Percentiles rank a stretch among this genome's conserved stretches.
Evolutionary conservation across 2,329 filamentous ascomycete species (phyloP).

Genomic region (Cryoendolithus antarcticus): DNA sequence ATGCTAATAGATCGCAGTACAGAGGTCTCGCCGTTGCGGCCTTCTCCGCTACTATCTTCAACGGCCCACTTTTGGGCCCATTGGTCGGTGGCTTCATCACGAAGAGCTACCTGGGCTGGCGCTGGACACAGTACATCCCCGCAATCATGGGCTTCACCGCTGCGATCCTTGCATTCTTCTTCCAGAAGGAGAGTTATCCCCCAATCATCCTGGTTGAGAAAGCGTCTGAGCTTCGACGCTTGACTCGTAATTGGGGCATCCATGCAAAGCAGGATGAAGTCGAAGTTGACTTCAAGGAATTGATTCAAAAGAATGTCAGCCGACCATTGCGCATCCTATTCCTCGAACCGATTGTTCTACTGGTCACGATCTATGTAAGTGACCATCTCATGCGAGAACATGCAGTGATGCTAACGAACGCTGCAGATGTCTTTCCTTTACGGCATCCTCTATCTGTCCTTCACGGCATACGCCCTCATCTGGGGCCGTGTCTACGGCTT

Average conservation of each 20-base stretch:
- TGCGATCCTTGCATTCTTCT: slow-evolving; percentile 17
- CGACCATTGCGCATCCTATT: slow-evolving; percentile 32
- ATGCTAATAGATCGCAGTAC: slow-evolving; percentile 14
- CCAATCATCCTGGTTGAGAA: slow-evolving; percentile 29
- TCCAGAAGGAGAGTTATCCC: slow-evolving; percentile 31
- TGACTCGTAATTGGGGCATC: slow-evolving; percentile 30
- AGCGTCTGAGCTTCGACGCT: slow-evolving; percentile 25
- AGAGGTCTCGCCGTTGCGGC: slow-evolving; percentile 28
- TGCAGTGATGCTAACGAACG: not conserved
- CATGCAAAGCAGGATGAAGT: slow-evolving; percentile 24
- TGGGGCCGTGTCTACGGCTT: slow-evolving; percentile 31
- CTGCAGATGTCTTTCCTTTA: slow-evolving; percentile 28
- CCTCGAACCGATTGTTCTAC: slow-evolving; percentile 34
- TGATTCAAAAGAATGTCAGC: slow-evolving; percentile 29
- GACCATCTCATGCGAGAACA: slow-evolving; percentile 1
- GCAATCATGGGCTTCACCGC: slow-evolving; percentile 29
- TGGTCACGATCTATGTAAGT: slow-evolving; percentile 23
- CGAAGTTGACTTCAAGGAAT: slow-evolving; percentile 27
- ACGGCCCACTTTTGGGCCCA: slow-evolving; percentile 30
- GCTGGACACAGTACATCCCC: slow-evolving; percentile 34
- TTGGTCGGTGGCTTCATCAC: slow-evolving; percentile 30
- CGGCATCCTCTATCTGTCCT: slow-evolving; percentile 32
- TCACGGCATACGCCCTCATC: slow-evolving; percentile 34
- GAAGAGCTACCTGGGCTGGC: slow-evolving; percentile 30
- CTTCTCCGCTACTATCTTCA: slow-evolving; percentile 27